Evolutionary conservation across 2,329 filamentous ascomycete species (phyloP).

Genomic region (Teratosphaeria zuluensis): DNA sequence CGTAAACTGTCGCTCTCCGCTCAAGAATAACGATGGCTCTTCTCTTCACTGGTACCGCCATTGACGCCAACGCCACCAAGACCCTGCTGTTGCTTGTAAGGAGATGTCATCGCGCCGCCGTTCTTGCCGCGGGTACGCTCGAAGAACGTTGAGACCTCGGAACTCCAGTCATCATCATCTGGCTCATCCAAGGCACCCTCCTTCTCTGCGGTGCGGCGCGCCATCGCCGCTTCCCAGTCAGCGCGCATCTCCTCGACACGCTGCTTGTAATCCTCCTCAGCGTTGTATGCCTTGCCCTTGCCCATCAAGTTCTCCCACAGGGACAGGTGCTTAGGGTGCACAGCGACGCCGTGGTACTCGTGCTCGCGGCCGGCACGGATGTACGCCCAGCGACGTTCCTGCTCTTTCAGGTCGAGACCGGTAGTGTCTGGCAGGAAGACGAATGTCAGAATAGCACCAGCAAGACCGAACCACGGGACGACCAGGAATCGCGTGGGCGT

Average conservation of each 20-base stretch:
- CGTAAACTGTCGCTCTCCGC: not conserved
- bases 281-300: constrained; percentile 71
- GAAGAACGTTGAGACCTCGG: constrained; percentile 45
- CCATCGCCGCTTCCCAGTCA: constrained; percentile 47
- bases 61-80: not conserved
- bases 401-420: constrained; percentile 91
- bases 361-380: constrained; percentile 66
- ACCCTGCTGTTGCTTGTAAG: not conserved
- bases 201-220: constrained; percentile 42
- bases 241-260: constrained; percentile 68
- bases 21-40: not conserved
- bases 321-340: constrained; percentile 81
- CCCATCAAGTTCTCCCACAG: constrained; percentile 77
- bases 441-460: constrained; percentile 70
- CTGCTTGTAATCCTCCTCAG: constrained; percentile 69
- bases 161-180: constrained; percentile 36
- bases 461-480: constrained; percentile 90
- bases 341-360: constrained; percentile 88
- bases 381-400: constrained; percentile 86
- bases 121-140: constrained; percentile 34
- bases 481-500: constrained; percentile 79
- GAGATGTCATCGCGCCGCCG: not conserved
- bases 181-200: constrained; percentile 29
- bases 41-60: not conserved
- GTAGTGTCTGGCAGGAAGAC: constrained; percentile 94